Percentiles rank a stretch among this genome's conserved stretches.
phyloP scores from a whole-genome alignment of 208 protist species.

The Acanthamoeba rhysodes region DNA sequence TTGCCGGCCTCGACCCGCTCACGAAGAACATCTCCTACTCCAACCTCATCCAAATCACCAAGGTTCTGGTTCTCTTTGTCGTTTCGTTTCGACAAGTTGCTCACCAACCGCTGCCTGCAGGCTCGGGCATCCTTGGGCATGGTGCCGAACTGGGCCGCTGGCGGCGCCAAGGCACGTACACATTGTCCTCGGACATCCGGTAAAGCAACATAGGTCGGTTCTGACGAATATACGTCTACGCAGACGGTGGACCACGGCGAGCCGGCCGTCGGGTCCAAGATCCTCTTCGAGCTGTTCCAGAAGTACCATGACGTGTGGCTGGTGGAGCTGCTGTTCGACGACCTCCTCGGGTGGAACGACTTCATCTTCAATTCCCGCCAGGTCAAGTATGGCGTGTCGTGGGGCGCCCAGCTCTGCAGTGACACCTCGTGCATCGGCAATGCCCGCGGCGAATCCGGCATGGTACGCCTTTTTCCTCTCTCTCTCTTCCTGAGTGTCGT shows the following conservation, averaged over 20 bases:
- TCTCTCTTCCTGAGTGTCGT: background rate
- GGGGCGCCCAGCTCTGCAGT: constrained; percentile 16
- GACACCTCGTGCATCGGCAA: background rate
- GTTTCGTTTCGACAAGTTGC: background rate
- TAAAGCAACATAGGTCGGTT: too few relatives aligned
- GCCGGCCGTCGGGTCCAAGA: background rate
- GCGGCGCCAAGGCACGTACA: background rate
- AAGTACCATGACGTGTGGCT: constrained; percentile 10
- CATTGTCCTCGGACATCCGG: too few relatives aligned
- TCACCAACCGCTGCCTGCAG: background rate
- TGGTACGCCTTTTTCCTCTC: background rate
- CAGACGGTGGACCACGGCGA: background rate
- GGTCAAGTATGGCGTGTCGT: background rate
- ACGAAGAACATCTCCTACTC: constrained; percentile 58
- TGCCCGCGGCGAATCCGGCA: background rate
- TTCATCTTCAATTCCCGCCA: background rate
- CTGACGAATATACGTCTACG: too few relatives aligned
- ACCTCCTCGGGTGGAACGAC: constrained; percentile 1
- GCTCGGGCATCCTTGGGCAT: background rate
- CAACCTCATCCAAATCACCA: constrained; percentile 58
- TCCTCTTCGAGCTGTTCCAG: background rate
- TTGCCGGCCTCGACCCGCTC: constrained; percentile 19
- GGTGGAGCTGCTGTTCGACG: background rate
- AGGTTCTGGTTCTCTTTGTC: background rate
- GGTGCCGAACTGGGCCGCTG: constrained; percentile 31